Conservation (phyloP, 805 yeast species). For the Cyberlindnera lachancei region DNA sequence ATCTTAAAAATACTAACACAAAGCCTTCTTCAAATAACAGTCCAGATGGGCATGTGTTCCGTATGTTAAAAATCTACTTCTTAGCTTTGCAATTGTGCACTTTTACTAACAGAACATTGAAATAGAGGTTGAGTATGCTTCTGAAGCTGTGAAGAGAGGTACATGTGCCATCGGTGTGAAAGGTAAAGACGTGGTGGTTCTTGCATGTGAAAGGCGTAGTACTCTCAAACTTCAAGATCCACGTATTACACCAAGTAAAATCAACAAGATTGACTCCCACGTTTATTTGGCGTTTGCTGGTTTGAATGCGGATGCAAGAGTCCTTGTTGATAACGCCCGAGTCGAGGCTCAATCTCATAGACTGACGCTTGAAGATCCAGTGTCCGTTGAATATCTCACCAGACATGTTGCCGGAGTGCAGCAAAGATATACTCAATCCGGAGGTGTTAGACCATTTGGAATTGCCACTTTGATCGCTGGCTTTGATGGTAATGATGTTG, state of each 20-base stretch:
- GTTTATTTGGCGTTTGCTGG: constrained; percentile 94
- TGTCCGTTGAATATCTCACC: constrained; percentile 83
- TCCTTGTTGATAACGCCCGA: constrained; percentile 89
- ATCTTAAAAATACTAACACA: constrained; percentile 24
- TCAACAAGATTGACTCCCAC: constrained; percentile 85
- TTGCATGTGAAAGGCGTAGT: constrained; percentile 95
- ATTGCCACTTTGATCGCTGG: constrained; percentile 94
- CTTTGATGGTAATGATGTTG: constrained; percentile 76
- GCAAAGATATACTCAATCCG: constrained; percentile 94
- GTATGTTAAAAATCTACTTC: constrained; percentile 26
- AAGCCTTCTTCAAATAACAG: constrained; percentile 35
- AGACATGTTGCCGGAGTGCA: constrained; percentile 96
- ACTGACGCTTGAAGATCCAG: constrained; percentile 92
- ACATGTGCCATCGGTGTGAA: constrained; percentile 97
- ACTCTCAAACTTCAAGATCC: constrained; percentile 95
- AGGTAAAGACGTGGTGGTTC: constrained; percentile 80
- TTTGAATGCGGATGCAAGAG: constrained; percentile 95
- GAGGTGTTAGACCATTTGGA: constrained; percentile 98
- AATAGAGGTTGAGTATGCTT: constrained; percentile 88
- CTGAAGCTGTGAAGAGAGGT: constrained; percentile 96
- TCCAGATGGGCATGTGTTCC: constrained; percentile 98
- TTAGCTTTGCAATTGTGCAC: neutral
- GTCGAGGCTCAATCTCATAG: constrained; percentile 94
- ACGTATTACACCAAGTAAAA: constrained; percentile 90
- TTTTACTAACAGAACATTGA: constrained; percentile 4